Percentiles rank a stretch among this genome's conserved stretches.
Conservation (phyloP, 345 rosid species). For the Noccaea caerulescens region DNA sequence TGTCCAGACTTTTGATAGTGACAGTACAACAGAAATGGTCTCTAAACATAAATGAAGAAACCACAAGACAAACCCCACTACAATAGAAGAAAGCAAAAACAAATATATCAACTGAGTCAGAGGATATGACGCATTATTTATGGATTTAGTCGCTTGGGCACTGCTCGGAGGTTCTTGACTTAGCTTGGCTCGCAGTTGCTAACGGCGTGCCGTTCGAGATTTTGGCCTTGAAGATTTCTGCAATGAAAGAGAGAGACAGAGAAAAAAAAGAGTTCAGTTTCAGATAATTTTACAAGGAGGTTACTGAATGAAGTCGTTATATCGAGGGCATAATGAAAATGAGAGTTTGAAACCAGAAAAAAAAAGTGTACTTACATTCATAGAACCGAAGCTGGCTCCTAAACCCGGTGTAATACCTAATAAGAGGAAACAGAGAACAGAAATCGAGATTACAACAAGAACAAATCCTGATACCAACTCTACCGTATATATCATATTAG, state of each 20-base stretch:
- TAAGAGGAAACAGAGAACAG: slow-evolving; percentile 37
- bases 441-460: slow-evolving; percentile 9
- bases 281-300: slow-evolving; percentile 12
- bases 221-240: slow-evolving; percentile 87
- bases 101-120: too few species aligned
- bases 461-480: slow-evolving; percentile 20
- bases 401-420: slow-evolving; percentile 70
- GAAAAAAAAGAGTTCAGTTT: slow-evolving; percentile 1
- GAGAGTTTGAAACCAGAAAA: not conserved
- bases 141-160: too few species aligned
- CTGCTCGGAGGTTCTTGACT: too few species aligned
- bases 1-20: too few species aligned
- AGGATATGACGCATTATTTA: too few species aligned
- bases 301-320: slow-evolving; percentile 2
- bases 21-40: too few species aligned
- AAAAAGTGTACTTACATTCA: slow-evolving; percentile 60
- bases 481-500: not conserved
- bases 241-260: slow-evolving; percentile 17
- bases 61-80: too few species aligned
- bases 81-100: too few species aligned
- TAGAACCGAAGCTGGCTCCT: slow-evolving; percentile 84
- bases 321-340: not conserved
- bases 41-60: too few species aligned
- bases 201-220: slow-evolving; percentile 77
- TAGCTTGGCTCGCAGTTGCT: slow-evolving; percentile 12